phyloP scores from a whole-genome alignment of 1,284 basidiomycete species.

The Entoloma clypeatum region DNA sequence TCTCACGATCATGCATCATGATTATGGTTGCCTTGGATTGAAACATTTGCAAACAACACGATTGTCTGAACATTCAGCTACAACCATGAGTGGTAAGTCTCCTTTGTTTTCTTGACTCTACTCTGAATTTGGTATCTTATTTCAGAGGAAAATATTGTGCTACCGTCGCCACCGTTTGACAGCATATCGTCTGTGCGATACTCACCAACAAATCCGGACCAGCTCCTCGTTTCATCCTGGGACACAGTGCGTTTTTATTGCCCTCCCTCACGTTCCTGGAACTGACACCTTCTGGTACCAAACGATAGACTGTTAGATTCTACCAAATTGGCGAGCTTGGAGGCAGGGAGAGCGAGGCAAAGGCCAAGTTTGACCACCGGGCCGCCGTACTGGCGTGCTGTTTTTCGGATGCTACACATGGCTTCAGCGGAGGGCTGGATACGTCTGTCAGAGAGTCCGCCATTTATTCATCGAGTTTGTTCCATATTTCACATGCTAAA shows the following conservation, averaged over 20 bases:
- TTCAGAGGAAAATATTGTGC: too few relatives aligned
- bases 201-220: constrained; percentile 75
- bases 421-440: constrained; percentile 74
- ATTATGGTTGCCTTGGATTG: too few relatives aligned
- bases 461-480: constrained; percentile 2
- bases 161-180: constrained; percentile 79
- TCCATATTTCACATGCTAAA: not conserved
- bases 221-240: constrained; percentile 82
- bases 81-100: too few relatives aligned
- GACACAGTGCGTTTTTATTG: constrained; percentile 68
- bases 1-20: too few relatives aligned
- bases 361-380: constrained; percentile 73
- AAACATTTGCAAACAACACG: too few relatives aligned
- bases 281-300: not conserved
- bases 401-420: constrained; percentile 61
- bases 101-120: too few relatives aligned
- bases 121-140: too few relatives aligned
- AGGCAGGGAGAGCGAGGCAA: constrained; percentile 52
- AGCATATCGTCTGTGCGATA: constrained; percentile 78
- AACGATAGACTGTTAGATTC: constrained; percentile 61
- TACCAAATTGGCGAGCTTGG: constrained; percentile 56
- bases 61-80: too few relatives aligned
- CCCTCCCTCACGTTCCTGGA: constrained; percentile 2
- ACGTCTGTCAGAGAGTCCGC: constrained; percentile 68
- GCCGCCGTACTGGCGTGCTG: constrained; percentile 69